phyloP scores from a whole-genome alignment of 371 early-diverging fungal species.

The Smittium mucronatum region DNA sequence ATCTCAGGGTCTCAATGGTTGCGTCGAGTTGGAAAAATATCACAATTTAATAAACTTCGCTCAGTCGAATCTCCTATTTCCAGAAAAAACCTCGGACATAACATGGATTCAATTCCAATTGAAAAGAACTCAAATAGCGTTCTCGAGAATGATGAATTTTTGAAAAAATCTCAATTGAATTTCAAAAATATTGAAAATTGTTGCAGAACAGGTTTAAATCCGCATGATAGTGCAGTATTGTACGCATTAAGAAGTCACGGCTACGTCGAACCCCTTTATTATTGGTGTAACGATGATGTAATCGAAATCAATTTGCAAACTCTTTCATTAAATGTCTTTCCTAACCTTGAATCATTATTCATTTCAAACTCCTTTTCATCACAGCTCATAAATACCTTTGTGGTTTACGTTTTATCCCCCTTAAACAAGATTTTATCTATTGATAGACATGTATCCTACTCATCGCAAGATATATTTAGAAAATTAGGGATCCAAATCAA shows the following conservation, averaged over 20 bases:
- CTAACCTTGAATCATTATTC: slow-evolving; percentile 41
- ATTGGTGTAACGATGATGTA: slow-evolving; percentile 27
- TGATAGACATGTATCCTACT: background rate
- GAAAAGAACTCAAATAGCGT: no score
- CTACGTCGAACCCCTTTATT: background rate
- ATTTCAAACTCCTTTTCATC: slow-evolving; percentile 27
- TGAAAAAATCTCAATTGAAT: background rate
- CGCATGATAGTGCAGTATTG: slow-evolving; percentile 1
- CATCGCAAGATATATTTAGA: background rate
- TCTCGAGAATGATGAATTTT: background rate
- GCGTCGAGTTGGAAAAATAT: background rate
- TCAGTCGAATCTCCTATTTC: background rate
- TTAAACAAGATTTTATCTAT: background rate
- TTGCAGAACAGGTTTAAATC: background rate
- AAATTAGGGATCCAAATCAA: background rate
- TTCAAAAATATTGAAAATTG: background rate
- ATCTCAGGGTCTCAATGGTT: slow-evolving; percentile 6
- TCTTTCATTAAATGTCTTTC: slow-evolving; percentile 43
- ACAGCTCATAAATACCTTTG: background rate
- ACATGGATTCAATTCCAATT: no score
- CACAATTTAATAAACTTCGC: slow-evolving; percentile 1
- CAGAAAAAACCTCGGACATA: background rate
- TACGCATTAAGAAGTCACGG: background rate
- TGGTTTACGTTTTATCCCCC: background rate
- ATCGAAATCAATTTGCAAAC: slow-evolving; percentile 37